Evolutionary conservation across 495 filamentous ascomycete species (phyloP).

Genomic region (Chaetomium cochliodes): DNA sequence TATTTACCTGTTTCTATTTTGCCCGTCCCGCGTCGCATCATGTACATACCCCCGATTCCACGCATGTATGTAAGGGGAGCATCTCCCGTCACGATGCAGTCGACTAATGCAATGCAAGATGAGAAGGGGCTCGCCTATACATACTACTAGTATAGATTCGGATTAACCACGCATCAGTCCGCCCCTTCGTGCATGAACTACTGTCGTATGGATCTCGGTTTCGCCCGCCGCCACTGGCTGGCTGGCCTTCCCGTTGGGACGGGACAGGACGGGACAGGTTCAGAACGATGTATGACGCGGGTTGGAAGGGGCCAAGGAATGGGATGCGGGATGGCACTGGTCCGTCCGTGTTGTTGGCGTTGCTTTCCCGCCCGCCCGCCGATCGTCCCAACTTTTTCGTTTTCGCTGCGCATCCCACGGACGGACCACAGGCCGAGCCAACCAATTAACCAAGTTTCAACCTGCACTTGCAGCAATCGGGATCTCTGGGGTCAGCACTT

Average conservation of each 20-base stretch:
- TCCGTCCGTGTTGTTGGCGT: no score
- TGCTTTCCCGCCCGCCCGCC: no score
- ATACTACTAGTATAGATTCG: background rate
- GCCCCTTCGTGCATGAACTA: no score
- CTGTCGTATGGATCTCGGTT: background rate
- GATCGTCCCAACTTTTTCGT: no score
- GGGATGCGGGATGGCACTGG: background rate
- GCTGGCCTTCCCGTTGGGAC: constrained; percentile 2
- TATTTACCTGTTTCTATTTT: background rate
- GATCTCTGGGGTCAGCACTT: background rate
- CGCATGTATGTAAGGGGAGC: no score
- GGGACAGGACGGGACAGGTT: background rate
- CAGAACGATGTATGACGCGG: background rate
- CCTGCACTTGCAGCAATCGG: background rate
- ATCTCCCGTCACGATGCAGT: background rate
- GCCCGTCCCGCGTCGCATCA: no score
- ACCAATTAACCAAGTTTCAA: background rate
- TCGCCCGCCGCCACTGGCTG: background rate
- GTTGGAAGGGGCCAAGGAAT: constrained; percentile 4
- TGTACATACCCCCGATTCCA: no score
- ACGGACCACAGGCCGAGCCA: background rate
- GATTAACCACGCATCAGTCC: background rate
- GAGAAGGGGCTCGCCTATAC: constrained; percentile 9
- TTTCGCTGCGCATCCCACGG: no score
- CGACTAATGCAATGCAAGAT: constrained; percentile 3